These are phyloP conservation scores for Crucihimalaya himalaica DNA, from an alignment of 345 rosid species.

Conservation along the genomic window DNA sequence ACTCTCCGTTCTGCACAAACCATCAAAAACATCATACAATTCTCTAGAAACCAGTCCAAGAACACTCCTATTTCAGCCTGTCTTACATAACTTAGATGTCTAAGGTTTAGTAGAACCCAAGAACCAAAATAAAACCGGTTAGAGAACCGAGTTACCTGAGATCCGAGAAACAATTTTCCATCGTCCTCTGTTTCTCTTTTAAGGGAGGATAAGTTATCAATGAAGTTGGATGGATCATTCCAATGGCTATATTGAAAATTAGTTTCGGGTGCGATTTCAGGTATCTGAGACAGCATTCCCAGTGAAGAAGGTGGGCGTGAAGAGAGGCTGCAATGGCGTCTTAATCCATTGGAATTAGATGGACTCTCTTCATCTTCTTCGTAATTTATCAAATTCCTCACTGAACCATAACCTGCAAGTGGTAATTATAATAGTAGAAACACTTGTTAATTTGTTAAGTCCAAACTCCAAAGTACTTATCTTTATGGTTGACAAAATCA, in stretches of 20 bases:
- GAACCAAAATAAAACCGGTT: constrained; percentile 22
- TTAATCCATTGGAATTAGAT: constrained; percentile 47
- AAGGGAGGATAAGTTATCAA: constrained; percentile 47
- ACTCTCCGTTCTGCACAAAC: constrained; percentile 45
- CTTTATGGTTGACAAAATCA: constrained; percentile 4
- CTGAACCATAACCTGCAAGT: constrained; percentile 57
- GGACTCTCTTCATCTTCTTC: constrained; percentile 56
- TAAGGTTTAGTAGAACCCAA: neutral
- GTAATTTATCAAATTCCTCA: constrained; percentile 55
- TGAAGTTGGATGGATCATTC: constrained; percentile 56
- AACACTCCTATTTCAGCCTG: neutral
- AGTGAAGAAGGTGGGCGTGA: constrained; percentile 65
- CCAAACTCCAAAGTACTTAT: constrained; percentile 22
- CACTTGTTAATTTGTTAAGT: neutral
- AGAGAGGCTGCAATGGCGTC: constrained; percentile 59
- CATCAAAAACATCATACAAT: neutral
- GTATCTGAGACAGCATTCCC: constrained; percentile 66
- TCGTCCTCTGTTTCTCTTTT: constrained; percentile 53
- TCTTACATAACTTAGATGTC: neutral
- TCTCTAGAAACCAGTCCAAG: neutral
- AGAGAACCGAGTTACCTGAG: constrained; percentile 49
- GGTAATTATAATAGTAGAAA: constrained; percentile 28
- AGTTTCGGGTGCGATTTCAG: constrained; percentile 52
- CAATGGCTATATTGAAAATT: constrained; percentile 58
- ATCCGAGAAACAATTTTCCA: constrained; percentile 41